phyloP scores from a whole-genome alignment of 1,284 basidiomycete genomes.

The Ceratobasidium sp. region DNA sequence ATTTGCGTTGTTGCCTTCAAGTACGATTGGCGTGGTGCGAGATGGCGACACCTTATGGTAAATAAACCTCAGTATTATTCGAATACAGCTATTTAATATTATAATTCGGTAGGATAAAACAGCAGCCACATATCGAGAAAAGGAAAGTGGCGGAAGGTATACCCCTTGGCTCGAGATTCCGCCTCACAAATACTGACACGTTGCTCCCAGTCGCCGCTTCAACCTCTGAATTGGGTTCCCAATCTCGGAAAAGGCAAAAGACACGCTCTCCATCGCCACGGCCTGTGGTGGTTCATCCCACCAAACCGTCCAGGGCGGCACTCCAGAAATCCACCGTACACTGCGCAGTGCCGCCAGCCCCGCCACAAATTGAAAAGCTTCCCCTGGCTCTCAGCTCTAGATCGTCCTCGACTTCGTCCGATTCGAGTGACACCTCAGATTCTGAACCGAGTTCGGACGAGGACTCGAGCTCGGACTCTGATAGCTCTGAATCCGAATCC shows the following conservation, averaged over 20 bases:
- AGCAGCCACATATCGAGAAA: background rate
- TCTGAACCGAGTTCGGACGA: constrained; percentile 20
- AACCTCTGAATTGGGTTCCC: no score
- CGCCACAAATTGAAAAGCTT: background rate
- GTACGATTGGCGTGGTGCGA: constrained; percentile 29
- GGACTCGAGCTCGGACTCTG: constrained; percentile 43
- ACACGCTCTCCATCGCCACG: constrained; percentile 10
- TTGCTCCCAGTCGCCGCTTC: background rate
- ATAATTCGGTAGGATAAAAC: background rate
- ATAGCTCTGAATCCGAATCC: constrained; percentile 51
- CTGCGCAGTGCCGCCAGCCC: background rate
- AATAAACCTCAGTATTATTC: no score
- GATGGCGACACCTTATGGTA: constrained; percentile 28
- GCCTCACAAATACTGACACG: background rate
- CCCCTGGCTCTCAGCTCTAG: background rate
- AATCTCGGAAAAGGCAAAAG: constrained; percentile 5
- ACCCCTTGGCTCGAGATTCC: no score
- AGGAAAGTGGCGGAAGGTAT: background rate
- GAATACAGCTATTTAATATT: background rate
- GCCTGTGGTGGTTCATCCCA: no score
- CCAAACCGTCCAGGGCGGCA: background rate
- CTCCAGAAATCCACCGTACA: background rate
- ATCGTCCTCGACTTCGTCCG: background rate
- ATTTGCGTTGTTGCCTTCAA: constrained; percentile 25
- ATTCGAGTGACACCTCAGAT: constrained; percentile 1